These are phyloP conservation scores for Ogataea trehaloabstinens DNA, from an alignment of 805 yeast genomes.

Conservation along the genomic window DNA sequence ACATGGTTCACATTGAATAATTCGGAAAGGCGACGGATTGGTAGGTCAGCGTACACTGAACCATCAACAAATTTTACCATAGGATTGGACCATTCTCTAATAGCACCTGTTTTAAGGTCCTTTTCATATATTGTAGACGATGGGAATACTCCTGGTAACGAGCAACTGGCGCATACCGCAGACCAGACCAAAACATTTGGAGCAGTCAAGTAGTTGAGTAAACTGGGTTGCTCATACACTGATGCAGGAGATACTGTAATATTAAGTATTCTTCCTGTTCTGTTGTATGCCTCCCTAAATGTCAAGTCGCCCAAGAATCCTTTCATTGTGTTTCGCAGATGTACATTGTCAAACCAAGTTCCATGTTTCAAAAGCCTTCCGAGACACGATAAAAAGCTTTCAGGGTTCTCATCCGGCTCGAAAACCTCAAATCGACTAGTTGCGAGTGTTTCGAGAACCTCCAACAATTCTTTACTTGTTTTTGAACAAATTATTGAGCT, in stretches of 20 bases:
- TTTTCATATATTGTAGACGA: constrained; percentile 84
- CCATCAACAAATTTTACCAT: constrained; percentile 90
- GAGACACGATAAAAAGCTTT: constrained; percentile 48
- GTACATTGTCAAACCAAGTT: constrained; percentile 79
- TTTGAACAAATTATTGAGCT: constrained; percentile 86
- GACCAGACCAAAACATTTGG: constrained; percentile 84
- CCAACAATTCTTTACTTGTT: constrained; percentile 65
- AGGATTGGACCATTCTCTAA: constrained; percentile 78
- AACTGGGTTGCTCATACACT: constrained; percentile 83
- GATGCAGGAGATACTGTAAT: constrained; percentile 93
- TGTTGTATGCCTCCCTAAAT: constrained; percentile 89
- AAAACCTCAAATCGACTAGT: constrained; percentile 54
- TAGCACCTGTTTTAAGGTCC: constrained; percentile 66
- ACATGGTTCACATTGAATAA: constrained; percentile 98
- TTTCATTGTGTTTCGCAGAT: constrained; percentile 70
- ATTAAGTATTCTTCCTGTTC: constrained; percentile 90
- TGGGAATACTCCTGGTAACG: constrained; percentile 89
- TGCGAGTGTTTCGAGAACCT: constrained; percentile 58
- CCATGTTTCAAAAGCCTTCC: constrained; percentile 77
- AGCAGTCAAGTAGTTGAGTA: constrained; percentile 76
- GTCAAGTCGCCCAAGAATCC: constrained; percentile 85
- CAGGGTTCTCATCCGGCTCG: constrained; percentile 48
- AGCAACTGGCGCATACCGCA: constrained; percentile 90
- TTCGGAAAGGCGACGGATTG: constrained; percentile 84
- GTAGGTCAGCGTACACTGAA: constrained; percentile 91